Conservation (phyloP, 768 basidiomycete genomes). For the Nidularia pulvinata region DNA sequence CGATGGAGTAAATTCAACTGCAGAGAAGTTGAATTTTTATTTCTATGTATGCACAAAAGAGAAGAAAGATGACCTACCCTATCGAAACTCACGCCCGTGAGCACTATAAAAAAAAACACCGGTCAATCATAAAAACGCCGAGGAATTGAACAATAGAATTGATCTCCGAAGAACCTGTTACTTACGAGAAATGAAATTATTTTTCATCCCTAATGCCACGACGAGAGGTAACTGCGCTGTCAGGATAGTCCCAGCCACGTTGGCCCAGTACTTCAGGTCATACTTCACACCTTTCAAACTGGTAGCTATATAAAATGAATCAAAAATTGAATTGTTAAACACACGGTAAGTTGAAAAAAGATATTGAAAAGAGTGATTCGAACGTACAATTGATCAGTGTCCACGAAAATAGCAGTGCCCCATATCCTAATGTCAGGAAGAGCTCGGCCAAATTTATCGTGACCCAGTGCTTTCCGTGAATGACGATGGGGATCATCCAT, state of each 20-base stretch:
- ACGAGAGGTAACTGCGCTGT: constrained; percentile 52
- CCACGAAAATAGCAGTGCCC: constrained; percentile 32
- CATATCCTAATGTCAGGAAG: constrained; percentile 30
- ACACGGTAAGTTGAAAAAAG: neutral
- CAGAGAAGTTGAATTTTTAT: neutral
- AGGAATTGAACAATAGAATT: neutral
- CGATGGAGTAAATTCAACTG: constrained; percentile 48
- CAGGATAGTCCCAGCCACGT: constrained; percentile 41
- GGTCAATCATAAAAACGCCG: neutral
- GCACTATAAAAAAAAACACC: constrained; percentile 21
- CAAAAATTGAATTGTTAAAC: neutral
- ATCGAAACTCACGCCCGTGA: constrained; percentile 52
- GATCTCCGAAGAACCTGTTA: neutral
- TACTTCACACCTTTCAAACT: constrained; percentile 22
- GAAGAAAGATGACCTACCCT: constrained; percentile 19
- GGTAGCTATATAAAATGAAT: constrained; percentile 18
- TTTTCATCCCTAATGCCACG: constrained; percentile 59
- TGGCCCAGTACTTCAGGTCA: constrained; percentile 34
- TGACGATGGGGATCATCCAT: constrained; percentile 18
- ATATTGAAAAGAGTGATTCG: neutral
- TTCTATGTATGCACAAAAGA: neutral
- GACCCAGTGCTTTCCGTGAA: constrained; percentile 24
- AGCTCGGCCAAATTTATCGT: constrained; percentile 38
- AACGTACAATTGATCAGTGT: constrained; percentile 33
- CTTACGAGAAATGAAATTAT: constrained; percentile 46